Evolutionary conservation across 2,329 filamentous ascomycete species (phyloP).

Genomic region (Fusarium virguliforme): DNA sequence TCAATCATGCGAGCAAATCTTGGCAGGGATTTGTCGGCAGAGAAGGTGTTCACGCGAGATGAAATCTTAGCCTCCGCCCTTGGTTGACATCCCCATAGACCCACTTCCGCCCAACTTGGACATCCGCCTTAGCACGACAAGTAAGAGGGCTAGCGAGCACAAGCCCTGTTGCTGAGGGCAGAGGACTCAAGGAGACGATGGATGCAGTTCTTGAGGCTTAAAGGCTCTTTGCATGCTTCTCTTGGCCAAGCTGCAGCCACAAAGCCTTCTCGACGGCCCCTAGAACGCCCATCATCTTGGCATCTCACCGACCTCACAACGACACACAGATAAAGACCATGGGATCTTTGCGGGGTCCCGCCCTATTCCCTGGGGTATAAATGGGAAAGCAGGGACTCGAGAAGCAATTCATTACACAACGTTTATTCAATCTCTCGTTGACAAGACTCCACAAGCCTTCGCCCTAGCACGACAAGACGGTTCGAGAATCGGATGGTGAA

Average conservation of each 20-base stretch:
- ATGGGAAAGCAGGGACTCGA: not conserved
- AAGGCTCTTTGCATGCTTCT: not conserved
- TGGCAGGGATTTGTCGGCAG: constrained; percentile 2
- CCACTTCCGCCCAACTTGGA: constrained; percentile 40
- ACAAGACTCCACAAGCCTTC: constrained; percentile 28
- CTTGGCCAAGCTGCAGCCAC: not conserved
- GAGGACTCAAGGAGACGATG: not conserved
- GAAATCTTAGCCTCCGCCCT: constrained; percentile 39
- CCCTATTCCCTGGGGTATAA: constrained; percentile 3
- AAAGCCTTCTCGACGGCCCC: not conserved
- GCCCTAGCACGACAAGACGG: constrained; percentile 35
- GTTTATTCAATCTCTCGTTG: not conserved
- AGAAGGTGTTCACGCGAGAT: constrained; percentile 13
- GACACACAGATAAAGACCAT: not conserved
- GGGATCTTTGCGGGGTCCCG: not conserved
- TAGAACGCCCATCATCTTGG: not conserved
- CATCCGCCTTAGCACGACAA: constrained; percentile 40
- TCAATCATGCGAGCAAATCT: not conserved
- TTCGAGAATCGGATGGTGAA: not conserved
- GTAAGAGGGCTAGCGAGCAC: not conserved
- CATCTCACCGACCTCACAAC: not conserved
- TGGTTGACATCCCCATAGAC: constrained; percentile 28
- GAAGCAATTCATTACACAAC: constrained; percentile 34
- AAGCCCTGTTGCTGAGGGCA: not conserved
- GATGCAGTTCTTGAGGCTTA: not conserved